These are phyloP conservation scores for Skeletonema marinoi DNA, from an alignment of 108 stramenopile genomes.

Conservation along the genomic window DNA sequence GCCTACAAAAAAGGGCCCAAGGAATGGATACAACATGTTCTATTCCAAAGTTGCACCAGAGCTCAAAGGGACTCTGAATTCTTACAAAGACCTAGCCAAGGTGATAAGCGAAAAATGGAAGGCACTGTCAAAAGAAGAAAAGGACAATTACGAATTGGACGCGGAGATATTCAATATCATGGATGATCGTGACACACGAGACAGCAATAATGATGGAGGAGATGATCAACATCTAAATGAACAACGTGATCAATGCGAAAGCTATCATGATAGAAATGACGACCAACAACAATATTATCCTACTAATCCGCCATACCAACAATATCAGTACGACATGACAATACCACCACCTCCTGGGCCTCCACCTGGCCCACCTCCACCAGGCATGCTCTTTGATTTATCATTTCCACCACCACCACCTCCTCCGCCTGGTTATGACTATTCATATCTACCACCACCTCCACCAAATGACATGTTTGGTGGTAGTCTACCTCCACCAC, in stretches of 20 bases:
- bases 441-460: not conserved
- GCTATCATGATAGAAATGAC: too few species aligned
- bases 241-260: too few species aligned
- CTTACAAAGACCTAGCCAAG: not conserved
- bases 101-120: not conserved
- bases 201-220: too few species aligned
- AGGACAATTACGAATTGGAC: not conserved
- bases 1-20: not conserved
- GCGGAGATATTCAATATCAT: not conserved
- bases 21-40: not conserved
- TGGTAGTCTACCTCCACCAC: too few species aligned
- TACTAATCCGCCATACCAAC: not conserved
- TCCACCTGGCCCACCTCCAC: not conserved
- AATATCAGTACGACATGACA: not conserved
- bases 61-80: not conserved
- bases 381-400: not conserved
- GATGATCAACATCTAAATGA: too few species aligned
- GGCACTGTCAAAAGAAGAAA: not conserved
- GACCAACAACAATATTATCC: not conserved
- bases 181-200: not conserved
- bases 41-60: conserved; percentile 1
- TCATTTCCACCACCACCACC: not conserved
- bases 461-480: too few species aligned
- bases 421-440: not conserved
- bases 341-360: not conserved